Percentiles rank a stretch among this genome's conserved stretches.
Conservation (phyloP, 1,139 yeast species). For the Kodamaea ohmeri region DNA sequence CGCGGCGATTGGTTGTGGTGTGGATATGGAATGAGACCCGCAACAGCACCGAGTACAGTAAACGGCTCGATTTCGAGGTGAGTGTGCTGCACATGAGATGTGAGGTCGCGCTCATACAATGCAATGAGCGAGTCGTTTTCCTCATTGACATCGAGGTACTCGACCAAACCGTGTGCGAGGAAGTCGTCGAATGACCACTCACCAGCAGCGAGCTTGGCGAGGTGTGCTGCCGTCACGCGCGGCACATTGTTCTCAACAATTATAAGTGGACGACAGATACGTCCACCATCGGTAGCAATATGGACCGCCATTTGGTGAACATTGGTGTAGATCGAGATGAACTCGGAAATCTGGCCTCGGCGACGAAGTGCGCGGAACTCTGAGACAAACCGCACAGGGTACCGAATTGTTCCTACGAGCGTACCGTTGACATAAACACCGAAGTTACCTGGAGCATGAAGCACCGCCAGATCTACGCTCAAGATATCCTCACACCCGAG, state of each 20-base stretch:
- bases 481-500: constrained; percentile 89
- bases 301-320: constrained; percentile 90
- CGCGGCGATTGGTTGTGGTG: constrained; percentile 99
- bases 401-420: constrained; percentile 82
- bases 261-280: constrained; percentile 95
- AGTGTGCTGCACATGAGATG: constrained; percentile 37
- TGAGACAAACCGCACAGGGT: constrained; percentile 75
- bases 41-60: constrained; percentile 96
- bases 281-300: constrained; percentile 98
- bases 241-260: constrained; percentile 74
- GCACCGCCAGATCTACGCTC: constrained; percentile 76
- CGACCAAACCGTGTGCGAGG: constrained; percentile 80
- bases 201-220: constrained; percentile 60
- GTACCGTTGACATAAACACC: constrained; percentile 95
- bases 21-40: constrained; percentile 98
- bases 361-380: constrained; percentile 81
- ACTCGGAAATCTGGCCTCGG: constrained; percentile 81
- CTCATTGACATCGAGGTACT: constrained; percentile 94
- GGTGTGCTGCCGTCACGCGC: constrained; percentile 68
- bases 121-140: constrained; percentile 96
- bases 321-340: constrained; percentile 86
- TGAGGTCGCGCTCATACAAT: constrained; percentile 63
- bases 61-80: constrained; percentile 97
- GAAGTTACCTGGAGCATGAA: constrained; percentile 73
- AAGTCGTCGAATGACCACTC: constrained; percentile 87